Conservation (phyloP, 2,329 filamentous ascomycete genomes). For the Plenodomus biglobosus region DNA sequence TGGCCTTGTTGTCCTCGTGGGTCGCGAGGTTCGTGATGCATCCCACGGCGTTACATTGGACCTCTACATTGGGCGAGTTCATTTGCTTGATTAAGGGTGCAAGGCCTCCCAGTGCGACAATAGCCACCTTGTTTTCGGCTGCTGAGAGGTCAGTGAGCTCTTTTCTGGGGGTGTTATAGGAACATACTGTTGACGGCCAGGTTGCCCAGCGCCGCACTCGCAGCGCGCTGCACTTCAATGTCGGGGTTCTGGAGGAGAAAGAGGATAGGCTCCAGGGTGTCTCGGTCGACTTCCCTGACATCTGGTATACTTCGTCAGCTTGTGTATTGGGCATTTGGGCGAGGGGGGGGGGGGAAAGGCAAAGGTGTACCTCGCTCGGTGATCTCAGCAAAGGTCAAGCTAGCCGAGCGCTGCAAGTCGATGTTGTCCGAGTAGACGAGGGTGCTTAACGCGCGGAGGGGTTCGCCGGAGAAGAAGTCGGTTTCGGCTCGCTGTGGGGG, state of each 20-base stretch:
- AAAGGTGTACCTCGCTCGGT: slow-evolving; percentile 80
- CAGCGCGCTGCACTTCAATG: slow-evolving; percentile 94
- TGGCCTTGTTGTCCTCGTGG: slow-evolving; percentile 98
- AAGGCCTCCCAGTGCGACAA: slow-evolving; percentile 88
- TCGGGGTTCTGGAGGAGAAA: slow-evolving; percentile 93
- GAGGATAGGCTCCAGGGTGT: slow-evolving; percentile 93
- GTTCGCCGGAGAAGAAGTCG: slow-evolving; percentile 97
- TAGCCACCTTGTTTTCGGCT: slow-evolving; percentile 98
- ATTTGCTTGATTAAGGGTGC: slow-evolving; percentile 94
- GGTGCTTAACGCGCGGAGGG: slow-evolving; percentile 88
- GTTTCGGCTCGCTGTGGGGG: slow-evolving; percentile 79
- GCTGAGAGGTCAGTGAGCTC: slow-evolving; percentile 47
- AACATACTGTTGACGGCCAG: slow-evolving; percentile 88
- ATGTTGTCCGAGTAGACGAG: slow-evolving; percentile 99
- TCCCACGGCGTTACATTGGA: slow-evolving; percentile 97
- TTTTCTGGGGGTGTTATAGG: neutral
- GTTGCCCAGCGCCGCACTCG: slow-evolving; percentile 93
- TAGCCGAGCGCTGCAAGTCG: slow-evolving; percentile 94
- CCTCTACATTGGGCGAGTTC: slow-evolving; percentile 96
- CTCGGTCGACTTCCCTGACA: slow-evolving; percentile 91
- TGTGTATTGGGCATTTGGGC: neutral
- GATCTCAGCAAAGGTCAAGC: slow-evolving; percentile 97
- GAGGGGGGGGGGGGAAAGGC: slow-evolving; percentile 1
- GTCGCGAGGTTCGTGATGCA: slow-evolving; percentile 98
- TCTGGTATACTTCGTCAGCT: slow-evolving; percentile 57